A percentile compares a stretch with the other conserved stretches of the same genome.
These are phyloP conservation scores for Dicorynia guianensis DNA, from an alignment of 306 rosid species.

Conservation along the genomic window DNA sequence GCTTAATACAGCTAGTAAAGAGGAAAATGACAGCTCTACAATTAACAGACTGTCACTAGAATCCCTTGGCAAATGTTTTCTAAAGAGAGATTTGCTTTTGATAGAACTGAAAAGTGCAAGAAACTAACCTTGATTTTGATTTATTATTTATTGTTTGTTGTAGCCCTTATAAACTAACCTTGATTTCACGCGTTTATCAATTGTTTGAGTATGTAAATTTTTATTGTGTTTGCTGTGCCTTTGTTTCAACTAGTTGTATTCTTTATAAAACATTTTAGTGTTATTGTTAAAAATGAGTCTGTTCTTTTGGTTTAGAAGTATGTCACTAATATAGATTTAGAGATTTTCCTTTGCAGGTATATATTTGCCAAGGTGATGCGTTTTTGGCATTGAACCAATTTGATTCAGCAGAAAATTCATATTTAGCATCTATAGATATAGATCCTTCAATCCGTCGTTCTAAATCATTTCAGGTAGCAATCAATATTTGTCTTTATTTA, in stretches of 20 bases:
- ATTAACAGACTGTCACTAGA: not conserved
- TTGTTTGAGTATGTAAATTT: constrained; percentile 14
- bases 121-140: not conserved
- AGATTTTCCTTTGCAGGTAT: constrained; percentile 64
- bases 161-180: constrained; percentile 15
- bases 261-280: constrained; percentile 9
- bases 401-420: constrained; percentile 76
- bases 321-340: constrained; percentile 12
- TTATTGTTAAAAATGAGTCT: constrained; percentile 2
- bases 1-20: constrained; percentile 8
- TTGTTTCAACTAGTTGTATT: constrained; percentile 19
- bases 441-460: constrained; percentile 83
- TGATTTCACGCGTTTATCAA: constrained; percentile 22
- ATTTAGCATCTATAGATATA: constrained; percentile 62
- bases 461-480: constrained; percentile 77
- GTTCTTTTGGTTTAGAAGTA: constrained; percentile 1
- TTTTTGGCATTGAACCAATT: constrained; percentile 62
- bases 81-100: not conserved
- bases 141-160: not conserved
- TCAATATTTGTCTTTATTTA: constrained; percentile 23
- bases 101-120: not conserved
- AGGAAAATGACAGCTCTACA: constrained; percentile 1
- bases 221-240: constrained; percentile 24
- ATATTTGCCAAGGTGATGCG: constrained; percentile 83
- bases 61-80: constrained; percentile 19